Evolutionary conservation across 306 rosid genomes (phyloP), one percentile per base, ranked within the genome.

Genomic region (Dryas octopetala): DNA sequence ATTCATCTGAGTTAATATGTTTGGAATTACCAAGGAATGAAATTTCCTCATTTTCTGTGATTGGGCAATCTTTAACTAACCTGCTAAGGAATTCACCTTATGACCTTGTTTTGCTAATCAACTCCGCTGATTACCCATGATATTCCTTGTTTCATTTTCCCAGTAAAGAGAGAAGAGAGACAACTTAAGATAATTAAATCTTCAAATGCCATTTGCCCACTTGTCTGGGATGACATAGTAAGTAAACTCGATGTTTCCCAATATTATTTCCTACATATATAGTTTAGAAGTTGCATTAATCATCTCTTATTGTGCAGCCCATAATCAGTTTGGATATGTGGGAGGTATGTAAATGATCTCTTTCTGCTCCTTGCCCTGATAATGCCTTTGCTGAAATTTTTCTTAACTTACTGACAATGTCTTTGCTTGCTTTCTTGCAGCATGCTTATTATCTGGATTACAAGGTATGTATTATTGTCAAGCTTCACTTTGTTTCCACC

Each of bases 391-490:
- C 38, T 32, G 64, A 10, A 3, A 3, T 71, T 55, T 41, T 55
- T 19, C 43, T 72, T 44, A 40, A 17, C 26, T 5, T 26, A 67
- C 88, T 86, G 76, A 86, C 58, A 49, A 13, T 76, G 10, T 62
- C 46, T 71, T 19, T 73, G 46, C 44, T 79, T 66, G 64, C 68
- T 78, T 82, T 28, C 61, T 71, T 74, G 86, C 94, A 94, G 99
- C 99, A 95, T 84, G 92, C 99, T 10, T 95, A 92, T 74, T 92
- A 95, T 83, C 85, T 85, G 86, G 99, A 95, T 88, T 88, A 90
- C 87, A 89, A 83, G 99, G 99, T 95, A 83, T 59, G 80, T 55
- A 60, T 74, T 73, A 55, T 63, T 72, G 17, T 69, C 17, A n/a
- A 19, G 28, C 66, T 77, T 58, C 4, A 28, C 14, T 66, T 14